phyloP scores from a whole-genome alignment of 805 yeast genomes.

The Candida odintsovae region DNA sequence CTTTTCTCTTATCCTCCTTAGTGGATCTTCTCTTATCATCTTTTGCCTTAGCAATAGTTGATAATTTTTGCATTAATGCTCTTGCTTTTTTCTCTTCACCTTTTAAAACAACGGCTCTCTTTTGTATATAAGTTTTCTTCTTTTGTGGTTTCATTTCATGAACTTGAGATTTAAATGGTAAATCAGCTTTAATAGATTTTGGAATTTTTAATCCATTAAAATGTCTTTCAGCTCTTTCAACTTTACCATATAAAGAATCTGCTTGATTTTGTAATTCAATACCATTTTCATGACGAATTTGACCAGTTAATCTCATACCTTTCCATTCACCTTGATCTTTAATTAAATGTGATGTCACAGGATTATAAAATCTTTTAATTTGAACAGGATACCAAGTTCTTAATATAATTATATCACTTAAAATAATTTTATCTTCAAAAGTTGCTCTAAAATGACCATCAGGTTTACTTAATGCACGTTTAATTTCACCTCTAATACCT shows the following conservation, averaged over 20 bases:
- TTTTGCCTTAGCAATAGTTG: constrained; percentile 80
- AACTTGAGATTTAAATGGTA: constrained; percentile 92
- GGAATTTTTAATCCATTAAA: constrained; percentile 91
- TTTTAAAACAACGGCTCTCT: constrained; percentile 89
- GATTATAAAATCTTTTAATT: constrained; percentile 88
- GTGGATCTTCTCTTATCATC: constrained; percentile 69
- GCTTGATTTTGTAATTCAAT: constrained; percentile 55
- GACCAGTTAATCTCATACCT: constrained; percentile 95
- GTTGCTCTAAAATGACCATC: constrained; percentile 96
- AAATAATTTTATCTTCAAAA: constrained; percentile 88
- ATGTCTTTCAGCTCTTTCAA: constrained; percentile 78
- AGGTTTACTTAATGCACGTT: constrained; percentile 87
- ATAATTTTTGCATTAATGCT: constrained; percentile 78
- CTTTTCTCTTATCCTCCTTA: constrained; percentile 70
- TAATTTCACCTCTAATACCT: constrained; percentile 96
- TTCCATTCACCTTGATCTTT: constrained; percentile 81
- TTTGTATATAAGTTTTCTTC: constrained; percentile 73
- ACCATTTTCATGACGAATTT: constrained; percentile 72
- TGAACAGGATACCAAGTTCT: constrained; percentile 97
- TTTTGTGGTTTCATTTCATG: constrained; percentile 83
- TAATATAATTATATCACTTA: constrained; percentile 85
- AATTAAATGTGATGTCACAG: constrained; percentile 85
- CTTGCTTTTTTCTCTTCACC: constrained; percentile 95
- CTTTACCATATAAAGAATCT: constrained; percentile 53
- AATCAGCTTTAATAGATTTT: constrained; percentile 59